phyloP scores from a whole-genome alignment of 345 rosid species.

The Eucalyptus curtisii region DNA sequence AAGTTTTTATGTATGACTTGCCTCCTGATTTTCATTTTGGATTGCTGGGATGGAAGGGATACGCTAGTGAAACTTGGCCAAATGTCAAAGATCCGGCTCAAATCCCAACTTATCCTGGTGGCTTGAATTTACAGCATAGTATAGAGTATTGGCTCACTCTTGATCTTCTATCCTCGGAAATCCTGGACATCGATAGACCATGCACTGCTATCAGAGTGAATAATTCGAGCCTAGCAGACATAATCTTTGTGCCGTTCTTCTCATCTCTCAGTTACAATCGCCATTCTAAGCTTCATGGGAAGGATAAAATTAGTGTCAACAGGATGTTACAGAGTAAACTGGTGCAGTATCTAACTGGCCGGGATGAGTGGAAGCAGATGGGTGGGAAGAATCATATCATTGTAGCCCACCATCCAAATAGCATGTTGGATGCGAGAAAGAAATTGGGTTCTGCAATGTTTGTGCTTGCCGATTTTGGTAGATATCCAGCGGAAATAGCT shows the following conservation, averaged over 20 bases:
- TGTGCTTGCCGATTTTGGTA: constrained; percentile 91
- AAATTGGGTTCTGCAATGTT: constrained; percentile 71
- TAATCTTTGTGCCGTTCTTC: constrained; percentile 81
- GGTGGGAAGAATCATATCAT: constrained; percentile 58
- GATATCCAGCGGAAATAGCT: constrained; percentile 60
- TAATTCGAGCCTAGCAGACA: constrained; percentile 52
- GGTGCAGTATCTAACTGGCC: constrained; percentile 33
- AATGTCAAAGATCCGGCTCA: constrained; percentile 17
- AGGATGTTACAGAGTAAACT: constrained; percentile 55
- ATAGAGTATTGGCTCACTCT: constrained; percentile 93
- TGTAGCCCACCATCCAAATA: constrained; percentile 84
- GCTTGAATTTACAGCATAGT: constrained; percentile 85
- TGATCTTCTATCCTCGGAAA: constrained; percentile 67
- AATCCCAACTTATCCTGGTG: constrained; percentile 66
- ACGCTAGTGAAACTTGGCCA: constrained; percentile 52
- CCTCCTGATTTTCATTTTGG: constrained; percentile 86
- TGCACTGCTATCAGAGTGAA: constrained; percentile 50
- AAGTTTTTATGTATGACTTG: constrained; percentile 79
- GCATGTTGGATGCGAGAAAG: constrained; percentile 52
- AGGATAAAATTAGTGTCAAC: constrained; percentile 37
- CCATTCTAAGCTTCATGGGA: constrained; percentile 49
- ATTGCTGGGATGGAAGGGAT: constrained; percentile 65
- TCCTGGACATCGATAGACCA: constrained; percentile 21
- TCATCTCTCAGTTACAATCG: constrained; percentile 73
- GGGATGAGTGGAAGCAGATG: constrained; percentile 45